Base-by-base conservation (phyloP, 2,329 filamentous ascomycete genomes). In the Aspergillus niger region DNA sequence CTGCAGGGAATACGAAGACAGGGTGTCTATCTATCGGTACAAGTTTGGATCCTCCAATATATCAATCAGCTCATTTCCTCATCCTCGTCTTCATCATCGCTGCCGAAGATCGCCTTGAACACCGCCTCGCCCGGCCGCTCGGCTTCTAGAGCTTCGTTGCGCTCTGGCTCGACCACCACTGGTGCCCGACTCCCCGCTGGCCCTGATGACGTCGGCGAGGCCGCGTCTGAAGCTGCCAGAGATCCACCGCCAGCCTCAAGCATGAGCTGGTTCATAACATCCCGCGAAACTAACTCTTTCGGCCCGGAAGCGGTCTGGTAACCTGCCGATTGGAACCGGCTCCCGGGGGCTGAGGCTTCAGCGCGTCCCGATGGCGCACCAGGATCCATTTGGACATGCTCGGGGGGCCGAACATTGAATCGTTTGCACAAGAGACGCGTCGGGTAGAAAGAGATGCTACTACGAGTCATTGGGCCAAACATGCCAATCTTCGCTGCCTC, bases 21-120 rank as follows among this genome's bases (percentile, higher is more conserved):
- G 32, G 32, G 32, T 36, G 11, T 36, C 32, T 5, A 36, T 6
- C 32, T 36, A 36, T 36, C 32, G 15, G n/a, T 28, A 47, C 44
- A 30, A n/a, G 38, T 17, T 22, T 36, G 38, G n/a, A 48, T 15
- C 20, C 24, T 15, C 41, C 8, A 22, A 20, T 10, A 56, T 22
- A 48, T n/a, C 22, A 32, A n/a, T 65, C 8, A 58, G 47, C 38
- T 58, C 20, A 59, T 47, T 17, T 60, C 50, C 26, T 70, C 70
- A 13, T 79, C 77, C 30, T 85, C 79, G 58, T 91, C 89, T 67
- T 91, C 90, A 65, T 90, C 89, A 70, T 90, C 90, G 73, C 92
- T 91, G 5, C 93, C 94, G 83, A 98, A 98, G 30, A 98, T 92
- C n/a, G 92, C 91, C 67, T 86, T 91, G 69, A 97, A 92, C 0